Evolutionary conservation across 768 basidiomycete genomes (phyloP).

Genomic region (Nevesoporus exiguus): DNA sequence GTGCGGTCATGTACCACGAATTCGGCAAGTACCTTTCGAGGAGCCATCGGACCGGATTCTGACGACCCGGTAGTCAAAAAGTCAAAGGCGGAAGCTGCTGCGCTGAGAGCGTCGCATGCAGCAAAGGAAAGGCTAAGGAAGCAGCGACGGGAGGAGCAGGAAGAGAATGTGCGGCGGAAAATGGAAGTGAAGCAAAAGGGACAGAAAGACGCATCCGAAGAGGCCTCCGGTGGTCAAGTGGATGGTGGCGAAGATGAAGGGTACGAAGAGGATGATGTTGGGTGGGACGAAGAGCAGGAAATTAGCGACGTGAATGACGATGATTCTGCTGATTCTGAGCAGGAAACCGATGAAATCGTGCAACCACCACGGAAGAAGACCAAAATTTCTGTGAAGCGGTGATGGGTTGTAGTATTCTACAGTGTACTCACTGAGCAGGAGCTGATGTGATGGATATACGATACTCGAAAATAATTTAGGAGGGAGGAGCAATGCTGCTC

Average conservation of each 20-base stretch:
- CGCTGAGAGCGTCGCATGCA: constrained; percentile 69
- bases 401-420: constrained; percentile 12
- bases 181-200: constrained; percentile 42
- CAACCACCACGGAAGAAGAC: constrained; percentile 52
- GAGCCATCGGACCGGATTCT: background rate
- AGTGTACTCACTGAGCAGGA: constrained; percentile 6
- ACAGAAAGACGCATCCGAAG: constrained; percentile 23
- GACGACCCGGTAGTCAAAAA: constrained; percentile 69
- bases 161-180: constrained; percentile 85
- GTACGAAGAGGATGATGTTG: constrained; percentile 35
- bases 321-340: constrained; percentile 41
- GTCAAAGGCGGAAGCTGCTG: constrained; percentile 67
- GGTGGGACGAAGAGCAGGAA: constrained; percentile 62
- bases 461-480: constrained; percentile 9
- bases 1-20: constrained; percentile 90
- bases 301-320: constrained; percentile 53
- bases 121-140: constrained; percentile 73
- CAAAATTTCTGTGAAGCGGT: constrained; percentile 49
- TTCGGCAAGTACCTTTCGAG: constrained; percentile 59
- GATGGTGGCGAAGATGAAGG: constrained; percentile 44
- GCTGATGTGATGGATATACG: constrained; percentile 7
- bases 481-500: constrained; percentile 17
- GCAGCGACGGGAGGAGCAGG: constrained; percentile 84
- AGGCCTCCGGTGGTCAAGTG: constrained; percentile 37
- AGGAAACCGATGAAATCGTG: constrained; percentile 47